Base-by-base conservation (phyloP, 352 stramenopile species). In the Pythium guiyangense region DNA sequence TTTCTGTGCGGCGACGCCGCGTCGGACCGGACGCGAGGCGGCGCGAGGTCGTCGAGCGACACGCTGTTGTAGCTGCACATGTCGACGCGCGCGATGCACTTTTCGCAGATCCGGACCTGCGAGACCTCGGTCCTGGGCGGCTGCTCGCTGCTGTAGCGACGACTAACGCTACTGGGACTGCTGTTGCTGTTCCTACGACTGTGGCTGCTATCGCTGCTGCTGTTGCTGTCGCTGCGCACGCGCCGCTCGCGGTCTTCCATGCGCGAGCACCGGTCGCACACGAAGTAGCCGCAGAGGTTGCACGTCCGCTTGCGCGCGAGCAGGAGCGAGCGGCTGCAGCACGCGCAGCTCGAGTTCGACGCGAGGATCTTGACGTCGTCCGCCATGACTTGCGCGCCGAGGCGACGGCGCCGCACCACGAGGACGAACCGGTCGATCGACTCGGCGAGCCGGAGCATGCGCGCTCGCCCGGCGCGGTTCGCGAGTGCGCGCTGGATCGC, bases 251-350 rank as follows among this genome's bases (percentile, higher is more conserved):
- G 45, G 26, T 61, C 45, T 25, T 65, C 52, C 15, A 65, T 35
- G 6, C 37, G 29, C 2, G 53, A 56, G 29, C 59, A 65, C 44
- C 42, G 37, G 5, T 55, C 35, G n/a, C 59, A 65, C 22, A 61
- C 59, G 12, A 46, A 61, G 39, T 61, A 60, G 8, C 59, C 59
- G 26, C 59, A 65, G 34, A 65, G 47, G 8, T 49, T 37, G 39
- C 59, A 65, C 3, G 43, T n/a, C 15, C 39, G 31, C 31, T 58
- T 57, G 35, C 42, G 52, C 0, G 49, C 25, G 15, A 63, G 34
- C 40, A 57, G 18, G 47, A 63, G 56, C 27, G 49, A 63, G 2
- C 42, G 49, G 4, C 48, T 40, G 49, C 57, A 63, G 48, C 57
- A 43, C 12, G 8, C n/a, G 22, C 57, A 63, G n/a, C 43, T 27